phyloP scores from a whole-genome alignment of 345 rosid genomes.

The Populus davidiana region DNA sequence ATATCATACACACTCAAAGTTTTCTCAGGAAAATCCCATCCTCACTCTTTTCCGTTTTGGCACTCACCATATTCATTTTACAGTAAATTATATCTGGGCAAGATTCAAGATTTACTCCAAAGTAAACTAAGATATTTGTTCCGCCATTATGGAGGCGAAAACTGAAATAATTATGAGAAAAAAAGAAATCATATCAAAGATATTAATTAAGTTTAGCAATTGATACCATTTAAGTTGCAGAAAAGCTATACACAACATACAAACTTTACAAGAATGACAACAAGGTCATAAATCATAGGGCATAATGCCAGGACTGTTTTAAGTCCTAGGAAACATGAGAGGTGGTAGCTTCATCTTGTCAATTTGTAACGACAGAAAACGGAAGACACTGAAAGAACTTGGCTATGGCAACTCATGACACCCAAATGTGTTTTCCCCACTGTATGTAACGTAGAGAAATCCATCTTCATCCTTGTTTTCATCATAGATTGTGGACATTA shows the following conservation, averaged over 20 bases:
- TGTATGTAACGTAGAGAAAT: slow-evolving; percentile 77
- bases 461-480: slow-evolving; percentile 85
- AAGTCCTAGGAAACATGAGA: neutral
- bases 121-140: neutral
- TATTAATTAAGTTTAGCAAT: neutral
- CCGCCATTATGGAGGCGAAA: neutral
- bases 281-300: neutral
- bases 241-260: slow-evolving; percentile 11
- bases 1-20: too few relatives aligned
- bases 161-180: neutral
- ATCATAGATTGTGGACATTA: slow-evolving; percentile 73
- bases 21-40: neutral
- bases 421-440: slow-evolving; percentile 87
- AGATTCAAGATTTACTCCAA: neutral
- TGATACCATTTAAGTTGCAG: slow-evolving; percentile 2
- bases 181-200: neutral
- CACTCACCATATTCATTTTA: neutral
- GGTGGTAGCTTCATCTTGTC: neutral
- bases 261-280: slow-evolving; percentile 11
- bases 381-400: neutral
- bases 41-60: neutral
- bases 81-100: neutral
- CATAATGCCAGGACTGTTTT: neutral
- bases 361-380: neutral
- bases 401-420: slow-evolving; percentile 4